phyloP scores from a whole-genome alignment of 495 filamentous ascomycete species.

The Bacidia rubella region DNA sequence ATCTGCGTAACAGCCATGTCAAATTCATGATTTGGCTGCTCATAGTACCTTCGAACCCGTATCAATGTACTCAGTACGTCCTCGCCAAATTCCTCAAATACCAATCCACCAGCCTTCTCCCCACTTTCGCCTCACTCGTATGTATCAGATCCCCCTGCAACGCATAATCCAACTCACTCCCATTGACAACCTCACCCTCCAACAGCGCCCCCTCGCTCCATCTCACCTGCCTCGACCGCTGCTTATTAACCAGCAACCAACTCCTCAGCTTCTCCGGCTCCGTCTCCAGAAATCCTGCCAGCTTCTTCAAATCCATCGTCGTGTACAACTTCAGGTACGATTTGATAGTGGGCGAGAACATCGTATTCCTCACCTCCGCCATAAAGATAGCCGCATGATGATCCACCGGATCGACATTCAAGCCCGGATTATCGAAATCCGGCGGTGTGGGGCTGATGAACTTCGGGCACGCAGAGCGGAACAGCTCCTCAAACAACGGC shows the following conservation, averaged over 20 bases:
- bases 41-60: not conserved
- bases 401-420: conserved; percentile 93
- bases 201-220: conserved; percentile 84
- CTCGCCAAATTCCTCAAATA: conserved; percentile 92
- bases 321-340: conserved; percentile 98
- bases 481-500: conserved; percentile 93
- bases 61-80: conserved; percentile 47
- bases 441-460: conserved; percentile 97
- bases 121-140: conserved; percentile 96
- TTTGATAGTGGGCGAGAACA: conserved; percentile 80
- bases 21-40: too few relatives aligned
- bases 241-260: conserved; percentile 93
- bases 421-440: conserved; percentile 86
- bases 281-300: conserved; percentile 91
- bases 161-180: conserved; percentile 91
- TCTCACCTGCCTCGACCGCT: conserved; percentile 87
- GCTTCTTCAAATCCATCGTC: conserved; percentile 97
- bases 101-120: conserved; percentile 93
- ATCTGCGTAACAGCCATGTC: not conserved
- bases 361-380: conserved; percentile 98
- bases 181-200: conserved; percentile 82
- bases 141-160: conserved; percentile 95
- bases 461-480: conserved; percentile 90
- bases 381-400: conserved; percentile 97
- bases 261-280: conserved; percentile 81